A percentile compares a stretch with the other conserved stretches of the same genome.
Conservation (phyloP, 331 rosid species). For the Acacia pycnantha region DNA sequence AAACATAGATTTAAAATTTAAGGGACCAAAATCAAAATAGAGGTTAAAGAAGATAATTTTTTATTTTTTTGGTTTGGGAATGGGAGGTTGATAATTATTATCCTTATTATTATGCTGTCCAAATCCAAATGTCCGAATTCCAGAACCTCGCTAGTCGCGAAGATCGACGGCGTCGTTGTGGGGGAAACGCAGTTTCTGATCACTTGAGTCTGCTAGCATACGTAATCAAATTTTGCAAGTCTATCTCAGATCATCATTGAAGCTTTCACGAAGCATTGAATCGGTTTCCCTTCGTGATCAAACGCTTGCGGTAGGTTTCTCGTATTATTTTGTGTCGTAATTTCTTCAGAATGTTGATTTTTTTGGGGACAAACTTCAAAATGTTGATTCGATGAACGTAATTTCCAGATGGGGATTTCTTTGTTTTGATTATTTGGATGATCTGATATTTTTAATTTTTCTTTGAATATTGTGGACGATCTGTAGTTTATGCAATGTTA, state of each 20-base stretch:
- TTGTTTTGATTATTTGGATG: neutral
- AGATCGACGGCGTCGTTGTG: neutral
- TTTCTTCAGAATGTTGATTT: slow-evolving; percentile 9
- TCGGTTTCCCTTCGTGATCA: neutral
- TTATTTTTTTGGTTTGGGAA: too few species aligned
- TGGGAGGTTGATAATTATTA: neutral
- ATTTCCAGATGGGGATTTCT: slow-evolving; percentile 24
- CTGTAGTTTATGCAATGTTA: neutral
- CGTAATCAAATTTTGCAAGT: slow-evolving; percentile 1
- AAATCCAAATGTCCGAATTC: neutral
- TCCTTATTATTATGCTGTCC: neutral
- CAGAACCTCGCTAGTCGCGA: neutral
- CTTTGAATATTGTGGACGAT: slow-evolving; percentile 4
- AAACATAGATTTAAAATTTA: too few species aligned
- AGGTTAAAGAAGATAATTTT: too few species aligned
- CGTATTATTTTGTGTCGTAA: neutral
- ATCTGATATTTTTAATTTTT: neutral
- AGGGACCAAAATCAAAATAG: too few species aligned
- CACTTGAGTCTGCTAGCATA: neutral
- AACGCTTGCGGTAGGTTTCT: neutral
- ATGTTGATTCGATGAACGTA: slow-evolving; percentile 2
- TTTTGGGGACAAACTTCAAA: neutral
- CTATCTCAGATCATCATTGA: neutral
- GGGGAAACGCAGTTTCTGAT: slow-evolving; percentile 1
- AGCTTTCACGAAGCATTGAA: neutral